Evolutionary conservation across 768 basidiomycete genomes (phyloP).

Genomic region (Mrakia hoshinonis): DNA sequence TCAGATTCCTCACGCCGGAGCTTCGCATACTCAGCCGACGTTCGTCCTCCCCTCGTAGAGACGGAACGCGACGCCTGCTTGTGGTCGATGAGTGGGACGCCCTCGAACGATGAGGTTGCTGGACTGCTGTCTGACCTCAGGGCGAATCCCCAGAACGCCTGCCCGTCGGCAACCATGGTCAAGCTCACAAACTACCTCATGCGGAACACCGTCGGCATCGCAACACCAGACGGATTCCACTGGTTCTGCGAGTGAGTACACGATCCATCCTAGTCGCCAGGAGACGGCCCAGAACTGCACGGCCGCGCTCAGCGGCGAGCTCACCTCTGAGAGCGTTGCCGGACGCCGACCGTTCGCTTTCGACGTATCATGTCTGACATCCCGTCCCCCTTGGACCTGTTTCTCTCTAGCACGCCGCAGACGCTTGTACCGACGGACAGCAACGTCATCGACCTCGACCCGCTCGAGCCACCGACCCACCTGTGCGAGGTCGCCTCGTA

Average conservation of each 20-base stretch:
- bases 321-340: neutral
- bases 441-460: neutral
- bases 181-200: slow-evolving; percentile 8
- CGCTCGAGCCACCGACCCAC: neutral
- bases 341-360: neutral
- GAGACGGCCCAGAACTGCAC: neutral
- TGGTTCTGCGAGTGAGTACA: slow-evolving; percentile 24
- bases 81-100: neutral
- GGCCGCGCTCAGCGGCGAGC: neutral
- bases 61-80: too few species aligned
- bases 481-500: slow-evolving; percentile 59
- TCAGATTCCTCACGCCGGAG: too few species aligned
- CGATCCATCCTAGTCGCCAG: neutral
- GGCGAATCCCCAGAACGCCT: neutral
- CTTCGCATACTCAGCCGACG: too few species aligned
- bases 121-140: neutral
- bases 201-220: slow-evolving; percentile 1
- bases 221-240: slow-evolving; percentile 1
- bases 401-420: neutral
- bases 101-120: slow-evolving; percentile 6
- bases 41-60: too few species aligned
- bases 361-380: too few species aligned
- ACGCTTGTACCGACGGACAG: neutral
- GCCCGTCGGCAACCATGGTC: slow-evolving; percentile 2
- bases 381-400: neutral